Percentiles rank a stretch among this genome's conserved stretches.
phyloP scores from a whole-genome alignment of 805 yeast species.

The Wickerhamomyces canadensis region DNA sequence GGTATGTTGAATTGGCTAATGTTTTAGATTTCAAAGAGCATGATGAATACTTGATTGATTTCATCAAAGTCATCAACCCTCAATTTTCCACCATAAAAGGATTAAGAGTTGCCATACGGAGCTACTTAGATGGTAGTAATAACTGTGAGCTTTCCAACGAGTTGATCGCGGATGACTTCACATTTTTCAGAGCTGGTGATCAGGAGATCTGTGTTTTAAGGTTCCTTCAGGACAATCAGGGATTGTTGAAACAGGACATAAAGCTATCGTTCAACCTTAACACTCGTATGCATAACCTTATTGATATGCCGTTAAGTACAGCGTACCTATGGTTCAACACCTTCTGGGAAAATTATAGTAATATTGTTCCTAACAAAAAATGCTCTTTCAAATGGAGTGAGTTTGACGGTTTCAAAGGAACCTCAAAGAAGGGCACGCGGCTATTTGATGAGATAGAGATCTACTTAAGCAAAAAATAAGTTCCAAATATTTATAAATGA shows the following conservation, averaged over 20 bases:
- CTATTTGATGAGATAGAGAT: constrained; percentile 47
- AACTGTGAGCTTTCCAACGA: no score
- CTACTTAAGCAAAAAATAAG: background rate
- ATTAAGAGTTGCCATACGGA: background rate
- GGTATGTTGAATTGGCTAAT: constrained; percentile 35
- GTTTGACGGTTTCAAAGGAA: constrained; percentile 67
- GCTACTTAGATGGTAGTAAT: background rate
- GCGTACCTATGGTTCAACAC: constrained; percentile 40
- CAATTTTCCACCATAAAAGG: background rate
- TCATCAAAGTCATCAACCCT: constrained; percentile 5
- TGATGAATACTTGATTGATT: background rate
- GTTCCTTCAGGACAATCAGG: no score
- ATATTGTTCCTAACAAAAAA: constrained; percentile 6
- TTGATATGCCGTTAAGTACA: constrained; percentile 5
- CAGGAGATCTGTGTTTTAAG: no score
- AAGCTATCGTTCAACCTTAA: constrained; percentile 13
- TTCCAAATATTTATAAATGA: no score
- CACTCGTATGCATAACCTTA: background rate
- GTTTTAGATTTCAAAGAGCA: background rate
- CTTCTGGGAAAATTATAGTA: constrained; percentile 35
- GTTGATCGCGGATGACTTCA: background rate
- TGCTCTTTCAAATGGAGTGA: constrained; percentile 35
- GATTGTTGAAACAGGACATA: constrained; percentile 16
- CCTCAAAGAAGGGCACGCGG: constrained; percentile 44
- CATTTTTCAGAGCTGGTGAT: no score